phyloP scores from a whole-genome alignment of 106 monocot genomes.

The Platanthera guangdongensis region DNA sequence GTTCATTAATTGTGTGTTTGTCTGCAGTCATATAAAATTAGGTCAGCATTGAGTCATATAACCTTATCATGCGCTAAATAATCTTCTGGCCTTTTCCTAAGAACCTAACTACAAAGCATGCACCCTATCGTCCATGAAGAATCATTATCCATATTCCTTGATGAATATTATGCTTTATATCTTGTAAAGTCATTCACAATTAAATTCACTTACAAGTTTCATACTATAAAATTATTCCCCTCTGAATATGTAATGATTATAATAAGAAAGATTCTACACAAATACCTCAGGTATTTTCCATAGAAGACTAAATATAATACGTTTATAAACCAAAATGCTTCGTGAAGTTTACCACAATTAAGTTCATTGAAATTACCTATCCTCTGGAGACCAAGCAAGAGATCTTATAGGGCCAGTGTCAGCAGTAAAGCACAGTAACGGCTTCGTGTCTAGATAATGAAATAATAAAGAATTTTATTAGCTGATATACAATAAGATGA shows the following conservation, averaged over 20 bases:
- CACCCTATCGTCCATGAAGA: too few species aligned
- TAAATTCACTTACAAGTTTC: too few species aligned
- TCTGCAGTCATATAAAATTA: too few species aligned
- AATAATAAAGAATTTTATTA: conserved; percentile 5
- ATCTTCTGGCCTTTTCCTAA: too few species aligned
- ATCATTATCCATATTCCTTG: too few species aligned
- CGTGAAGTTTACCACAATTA: background rate
- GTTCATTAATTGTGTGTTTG: too few species aligned
- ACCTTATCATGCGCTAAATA: too few species aligned
- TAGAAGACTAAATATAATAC: background rate
- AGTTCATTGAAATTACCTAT: conserved; percentile 36
- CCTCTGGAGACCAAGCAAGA: conserved; percentile 78
- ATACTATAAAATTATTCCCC: too few species aligned
- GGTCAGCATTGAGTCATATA: too few species aligned
- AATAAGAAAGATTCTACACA: background rate
- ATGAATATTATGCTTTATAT: too few species aligned
- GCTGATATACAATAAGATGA: background rate
- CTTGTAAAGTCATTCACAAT: too few species aligned
- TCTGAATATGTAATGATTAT: background rate
- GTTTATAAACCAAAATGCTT: background rate
- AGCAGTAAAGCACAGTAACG: conserved; percentile 74
- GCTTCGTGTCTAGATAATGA: conserved; percentile 52
- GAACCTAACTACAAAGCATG: too few species aligned
- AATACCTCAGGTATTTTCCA: background rate
- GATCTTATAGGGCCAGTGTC: conserved; percentile 79